Evolutionary conservation across 306 rosid genomes (phyloP), one percentile per base, ranked within the genome.

Genomic region (Castanea sativa): DNA sequence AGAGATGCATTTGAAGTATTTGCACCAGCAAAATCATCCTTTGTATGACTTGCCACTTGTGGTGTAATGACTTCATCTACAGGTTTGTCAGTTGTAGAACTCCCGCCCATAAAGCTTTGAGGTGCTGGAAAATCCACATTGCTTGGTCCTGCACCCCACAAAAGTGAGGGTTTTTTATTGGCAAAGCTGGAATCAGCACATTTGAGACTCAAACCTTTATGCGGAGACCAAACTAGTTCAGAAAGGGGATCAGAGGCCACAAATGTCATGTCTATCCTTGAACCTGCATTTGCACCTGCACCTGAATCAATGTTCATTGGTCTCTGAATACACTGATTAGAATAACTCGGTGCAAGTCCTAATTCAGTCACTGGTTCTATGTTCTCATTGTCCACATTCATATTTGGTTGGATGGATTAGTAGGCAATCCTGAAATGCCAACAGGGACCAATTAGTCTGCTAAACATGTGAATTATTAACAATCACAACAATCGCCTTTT

Each of bases 241-340:
- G 97, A 91, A 32, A 95, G 74, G 55, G 97, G 91, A 5, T 86
- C 88, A 45, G 78, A 38, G 76, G 90, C 76, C 79, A 87, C 82
- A 84, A 85, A 82, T 79, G 81, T 57, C 82, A 71, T 80, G 87
- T 81, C 84, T 77, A 75, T 68, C 89, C 78, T 82, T 51, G 84
- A 89, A 87, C 80, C 90, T 87, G 97, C 99, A 95, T 95, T 91
- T 95, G 96, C 99, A 92, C 97, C 97, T 95, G 92, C 99, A 92
- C 98, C 89, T 53, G 83, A 75, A 45, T 84, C 89, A 80, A 80
- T 79, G 41, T 71, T 80, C 86, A 84, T 72, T 16, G 33, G 71
- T 73, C 84, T 73, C 85, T 84, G 73, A 75, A 57, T 67, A 80
- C 73, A 73, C 7, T 80, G 83, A 68, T 80, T 81, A 32, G 89